A percentile compares a stretch with the other conserved stretches of the same genome.
phyloP scores from a whole-genome alignment of 306 rosid genomes.

The Acacia melanoxylon region DNA sequence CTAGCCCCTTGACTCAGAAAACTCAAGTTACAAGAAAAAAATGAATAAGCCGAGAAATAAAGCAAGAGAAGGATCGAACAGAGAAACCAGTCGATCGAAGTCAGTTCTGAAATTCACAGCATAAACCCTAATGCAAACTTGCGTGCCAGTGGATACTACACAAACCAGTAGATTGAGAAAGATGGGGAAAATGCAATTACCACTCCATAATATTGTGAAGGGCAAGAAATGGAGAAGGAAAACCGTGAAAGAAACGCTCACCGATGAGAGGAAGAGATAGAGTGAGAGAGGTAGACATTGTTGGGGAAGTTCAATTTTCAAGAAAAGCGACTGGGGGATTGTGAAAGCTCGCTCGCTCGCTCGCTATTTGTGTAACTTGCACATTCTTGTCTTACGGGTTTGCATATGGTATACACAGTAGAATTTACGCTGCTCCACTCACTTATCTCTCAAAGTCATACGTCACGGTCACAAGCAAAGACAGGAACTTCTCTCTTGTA shows the following conservation, averaged over 20 bases:
- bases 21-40: constrained; percentile 13
- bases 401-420: not conserved
- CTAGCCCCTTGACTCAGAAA: constrained; percentile 1
- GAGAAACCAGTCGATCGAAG: not conserved
- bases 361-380: not conserved
- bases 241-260: not conserved
- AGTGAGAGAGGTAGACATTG: constrained; percentile 5
- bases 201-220: not conserved
- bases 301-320: constrained; percentile 10
- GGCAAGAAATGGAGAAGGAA: not conserved
- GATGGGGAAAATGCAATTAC: not conserved
- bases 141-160: not conserved
- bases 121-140: constrained; percentile 33
- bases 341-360: constrained; percentile 22
- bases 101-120: constrained; percentile 11
- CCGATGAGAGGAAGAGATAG: constrained; percentile 12
- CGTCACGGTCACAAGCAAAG: not conserved
- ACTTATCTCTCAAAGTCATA: not conserved
- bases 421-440: not conserved
- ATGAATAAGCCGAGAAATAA: not conserved
- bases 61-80: not conserved
- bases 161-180: not conserved
- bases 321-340: constrained; percentile 16
- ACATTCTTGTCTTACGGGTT: not conserved
- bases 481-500: not conserved